Base-by-base conservation (phyloP, 1,284 basidiomycete species). In the Tilletia setariae region DNA sequence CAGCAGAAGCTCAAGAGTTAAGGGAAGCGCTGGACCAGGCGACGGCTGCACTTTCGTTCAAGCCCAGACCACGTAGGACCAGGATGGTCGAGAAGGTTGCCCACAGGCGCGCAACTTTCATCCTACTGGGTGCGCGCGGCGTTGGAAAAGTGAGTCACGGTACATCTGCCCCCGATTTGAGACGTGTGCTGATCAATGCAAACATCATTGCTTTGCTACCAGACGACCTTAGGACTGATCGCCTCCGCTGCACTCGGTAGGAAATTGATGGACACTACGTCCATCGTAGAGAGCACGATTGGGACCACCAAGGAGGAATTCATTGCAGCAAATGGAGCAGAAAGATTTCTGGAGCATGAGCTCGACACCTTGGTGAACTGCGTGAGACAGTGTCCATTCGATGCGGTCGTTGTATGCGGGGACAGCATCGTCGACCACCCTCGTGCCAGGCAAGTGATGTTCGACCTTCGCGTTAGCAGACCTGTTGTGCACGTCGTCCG, bases 51-150 rank as follows among this genome's bases (percentile, higher is more conserved):
- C 35, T 40, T 40, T 40, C 35, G 11, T 40, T 40, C 35, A 40
- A 40, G 35, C 35, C 35, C 4, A 40, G 35, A 11, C 35, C 35
- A 6, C 6, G 4, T 11, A 40, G 35, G 35, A 4, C 35, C 4
- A 40, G 35, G 35, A 4, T 40, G 35, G 35, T 40, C 35, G 35
- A 40, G 35, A 40, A 40, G 35, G 28, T 61, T 2, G 28, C 56
- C 9, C 47, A 70, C 44, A 40, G 28, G 35, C 40, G 69, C n/a
- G 68, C 67, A 21, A 70, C 67, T 6, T 61, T 71, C 61, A 46
- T 71, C 25, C 63, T 71, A 13, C 56, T 71, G n/a, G 70, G 70
- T 8, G 69, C 69, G 70, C 59, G 68, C 25, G 70, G 67, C 3
- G 68, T 62, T n/a, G 70, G 70, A 23, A 71, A 66, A 65, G 66